Percentiles rank a stretch among this genome's conserved stretches.
These are phyloP conservation scores for Agastache rugosa DNA, from an alignment of 257 asterid species.

Conservation along the genomic window DNA sequence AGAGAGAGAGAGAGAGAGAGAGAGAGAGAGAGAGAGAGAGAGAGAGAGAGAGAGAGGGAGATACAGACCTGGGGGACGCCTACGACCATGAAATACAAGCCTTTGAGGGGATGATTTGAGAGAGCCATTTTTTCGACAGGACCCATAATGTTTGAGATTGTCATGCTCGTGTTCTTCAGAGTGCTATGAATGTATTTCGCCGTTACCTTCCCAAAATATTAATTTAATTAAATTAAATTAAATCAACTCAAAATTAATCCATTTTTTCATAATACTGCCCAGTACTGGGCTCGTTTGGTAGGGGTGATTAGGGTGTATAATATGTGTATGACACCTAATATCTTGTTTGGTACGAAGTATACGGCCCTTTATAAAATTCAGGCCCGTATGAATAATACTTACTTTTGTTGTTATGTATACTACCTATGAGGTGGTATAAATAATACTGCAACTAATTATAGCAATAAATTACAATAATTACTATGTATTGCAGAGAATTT, in stretches of 20 bases:
- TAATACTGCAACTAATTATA: too few species aligned
- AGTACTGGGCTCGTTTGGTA: too few species aligned
- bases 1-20: not conserved
- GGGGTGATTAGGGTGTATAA: too few species aligned
- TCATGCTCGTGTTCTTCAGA: constrained; percentile 69
- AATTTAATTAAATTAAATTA: too few species aligned
- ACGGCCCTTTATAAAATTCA: too few species aligned
- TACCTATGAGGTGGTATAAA: too few species aligned
- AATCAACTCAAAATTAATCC: not conserved
- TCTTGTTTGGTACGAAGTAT: too few species aligned
- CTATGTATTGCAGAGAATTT: too few species aligned
- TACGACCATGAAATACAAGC: constrained; percentile 64
- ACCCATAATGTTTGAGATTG: constrained; percentile 65
- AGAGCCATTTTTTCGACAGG: constrained; percentile 68
- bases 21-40: not conserved
- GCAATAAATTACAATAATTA: too few species aligned
- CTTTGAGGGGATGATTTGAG: constrained; percentile 61
- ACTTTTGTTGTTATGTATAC: too few species aligned
- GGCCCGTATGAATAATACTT: too few species aligned
- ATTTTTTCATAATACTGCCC: not conserved
- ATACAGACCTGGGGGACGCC: constrained; percentile 64
- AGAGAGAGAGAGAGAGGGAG: not conserved
- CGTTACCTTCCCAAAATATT: constrained; percentile 52
- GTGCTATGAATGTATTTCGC: constrained; percentile 62
- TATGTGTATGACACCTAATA: too few species aligned